These are phyloP conservation scores for Pharus latifolius DNA, from an alignment of 176 grass and related monocot species.

Conservation along the genomic window DNA sequence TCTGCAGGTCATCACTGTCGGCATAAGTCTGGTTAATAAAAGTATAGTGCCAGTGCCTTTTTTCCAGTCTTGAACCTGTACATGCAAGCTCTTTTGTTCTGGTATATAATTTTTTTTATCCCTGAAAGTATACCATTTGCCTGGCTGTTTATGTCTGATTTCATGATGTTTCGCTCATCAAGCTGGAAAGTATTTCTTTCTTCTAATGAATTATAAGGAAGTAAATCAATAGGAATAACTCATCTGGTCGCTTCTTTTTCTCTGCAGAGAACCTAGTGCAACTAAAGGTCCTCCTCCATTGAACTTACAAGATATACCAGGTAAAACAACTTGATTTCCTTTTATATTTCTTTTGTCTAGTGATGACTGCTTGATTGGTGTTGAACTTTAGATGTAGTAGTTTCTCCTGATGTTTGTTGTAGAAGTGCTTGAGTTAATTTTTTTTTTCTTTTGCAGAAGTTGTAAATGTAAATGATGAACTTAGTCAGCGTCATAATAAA, in stretches of 20 bases:
- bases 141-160: too few species aligned
- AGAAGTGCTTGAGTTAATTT: slow-evolving; percentile 2
- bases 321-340: slow-evolving; percentile 10
- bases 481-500: slow-evolving; percentile 70
- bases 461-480: slow-evolving; percentile 48
- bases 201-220: too few species aligned
- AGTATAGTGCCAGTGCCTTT: too few species aligned
- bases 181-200: too few species aligned
- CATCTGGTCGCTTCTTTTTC: not conserved
- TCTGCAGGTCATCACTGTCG: too few species aligned
- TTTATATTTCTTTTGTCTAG: not conserved
- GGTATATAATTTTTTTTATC: too few species aligned
- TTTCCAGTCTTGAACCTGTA: too few species aligned
- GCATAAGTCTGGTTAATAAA: too few species aligned
- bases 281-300: slow-evolving; percentile 17
- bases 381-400: not conserved
- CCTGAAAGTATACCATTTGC: too few species aligned
- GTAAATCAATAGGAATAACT: too few species aligned
- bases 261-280: slow-evolving; percentile 28
- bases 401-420: not conserved
- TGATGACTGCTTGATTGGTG: not conserved
- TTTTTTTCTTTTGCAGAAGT: slow-evolving; percentile 42
- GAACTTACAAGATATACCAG: slow-evolving; percentile 24
- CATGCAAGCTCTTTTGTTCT: too few species aligned
- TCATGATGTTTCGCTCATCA: too few species aligned